A percentile compares a stretch with the other conserved stretches of the same genome.
Conservation (phyloP, 2,329 filamentous ascomycete genomes). For the Pseudogymnoascus sp. region DNA sequence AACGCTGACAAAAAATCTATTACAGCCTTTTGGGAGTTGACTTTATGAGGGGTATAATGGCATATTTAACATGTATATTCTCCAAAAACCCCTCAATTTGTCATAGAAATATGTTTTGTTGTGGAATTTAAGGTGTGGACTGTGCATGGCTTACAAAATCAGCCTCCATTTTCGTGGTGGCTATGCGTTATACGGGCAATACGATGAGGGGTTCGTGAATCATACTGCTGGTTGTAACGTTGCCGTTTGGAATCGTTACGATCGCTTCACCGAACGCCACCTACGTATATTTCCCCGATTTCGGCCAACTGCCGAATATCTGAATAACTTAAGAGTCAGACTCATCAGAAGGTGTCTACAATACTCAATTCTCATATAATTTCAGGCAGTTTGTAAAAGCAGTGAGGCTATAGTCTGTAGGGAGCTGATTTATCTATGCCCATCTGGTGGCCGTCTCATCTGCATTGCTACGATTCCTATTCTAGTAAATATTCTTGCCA, state of each 20-base stretch:
- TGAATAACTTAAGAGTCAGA: neutral
- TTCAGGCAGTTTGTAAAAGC: neutral
- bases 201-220: neutral
- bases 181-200: neutral
- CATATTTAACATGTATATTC: neutral
- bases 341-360: neutral
- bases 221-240: neutral
- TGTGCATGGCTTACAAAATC: neutral
- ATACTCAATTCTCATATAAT: neutral
- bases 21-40: neutral
- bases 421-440: neutral
- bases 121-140: conserved; percentile 4
- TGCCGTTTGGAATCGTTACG: neutral
- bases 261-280: neutral
- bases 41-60: neutral
- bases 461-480: neutral
- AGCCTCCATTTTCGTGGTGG: neutral
- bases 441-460: neutral
- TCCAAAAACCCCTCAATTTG: neutral
- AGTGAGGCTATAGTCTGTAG: neutral
- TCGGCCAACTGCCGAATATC: neutral
- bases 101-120: neutral
- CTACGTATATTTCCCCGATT: neutral
- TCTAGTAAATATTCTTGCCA: neutral
- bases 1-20: neutral